Evolutionary conservation across 2,329 filamentous ascomycete genomes (phyloP), one percentile per base, ranked within the genome.

Genomic region (Paracoccidioides lutzii): DNA sequence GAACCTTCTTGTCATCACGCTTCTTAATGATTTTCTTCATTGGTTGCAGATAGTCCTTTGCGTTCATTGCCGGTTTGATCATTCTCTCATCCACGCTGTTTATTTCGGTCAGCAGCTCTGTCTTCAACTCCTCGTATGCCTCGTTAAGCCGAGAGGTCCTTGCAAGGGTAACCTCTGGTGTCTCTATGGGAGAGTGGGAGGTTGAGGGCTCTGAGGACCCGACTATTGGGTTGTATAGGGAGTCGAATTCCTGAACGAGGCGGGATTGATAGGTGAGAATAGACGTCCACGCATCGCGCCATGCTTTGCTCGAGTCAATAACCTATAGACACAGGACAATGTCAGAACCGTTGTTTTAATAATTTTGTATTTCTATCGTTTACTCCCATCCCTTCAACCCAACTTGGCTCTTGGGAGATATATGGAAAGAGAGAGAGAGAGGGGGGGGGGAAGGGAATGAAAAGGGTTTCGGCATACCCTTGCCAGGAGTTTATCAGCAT

Each of bases 21-120:
- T 88, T 90, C 73, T 91, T 93, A 65, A 94, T 88, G 0, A 83
- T 84, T 72, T 90, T 93, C 65, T 86, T 84, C 67, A 93, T 77
- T 2, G 85, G 83, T 60, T 83, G 81, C 58, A 91, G 76, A 54
- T 74, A 80, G 53, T 84, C 81, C 63, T 82, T 85, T 6, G 85
- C 85, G 53, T 85, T 79, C 56, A 80, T 81, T 3, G 84, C 85
- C 0, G 88, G 87, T 57, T 77, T 77, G 54, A 90, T 80, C 59
- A 93, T 79, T 61, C 81, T 81, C 8, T 75, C 72, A 60, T 91
- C 86, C 60, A 94, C 86, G 62, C 81, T 77, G 56, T 73, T 76
- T 56, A 93, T 76, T 65, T 93, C 88, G 58, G 83, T 81, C 55
- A 82, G 68, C 63, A 94, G 73, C 62, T 93, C 88, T 12, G 73